Evolutionary conservation across 345 rosid species (phyloP), one percentile per base, ranked within the genome.

Genomic region (Pistacia vera): DNA sequence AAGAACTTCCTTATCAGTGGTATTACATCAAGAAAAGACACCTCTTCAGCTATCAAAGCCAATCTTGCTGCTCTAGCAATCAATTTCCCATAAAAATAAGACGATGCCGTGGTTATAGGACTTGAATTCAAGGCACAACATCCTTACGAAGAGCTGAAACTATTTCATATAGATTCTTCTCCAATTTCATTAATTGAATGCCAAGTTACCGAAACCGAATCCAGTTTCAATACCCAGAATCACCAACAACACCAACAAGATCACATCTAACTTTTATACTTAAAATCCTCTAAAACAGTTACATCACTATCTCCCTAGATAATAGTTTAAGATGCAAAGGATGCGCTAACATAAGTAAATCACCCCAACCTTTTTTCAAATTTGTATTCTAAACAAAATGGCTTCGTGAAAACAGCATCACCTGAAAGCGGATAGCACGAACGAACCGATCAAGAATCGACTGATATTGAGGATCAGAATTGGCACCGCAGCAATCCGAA

Each of bases 301-400:
- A 87, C 48, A 59, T 86, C 76, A 60, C 78, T 56, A 58, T 86
- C 83, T 83, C 70, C 9, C 8, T 61, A 8, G 86, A 77, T 63
- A 96, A 78, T 76, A 96, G 86, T 79, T 83, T 85, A 14, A 89
- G 76, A 81, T 96, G 98, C 25, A 96, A 91, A 68, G 98, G 97
- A 76, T 96, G 99, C 7, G 99, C 97, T 18, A 96, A 87, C 86
- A 96, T 86, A 18, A 96, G 85, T 84, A 96, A 90, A 87, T 93
- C 89, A 73, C 97, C 99, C 83, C 91, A 91, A 33, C 98, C 98
- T 87, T 84, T 85, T 96, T 70, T 88, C 93, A 94, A 95, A 96
- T 68, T 86, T 86, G 68, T 93, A 96, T 75, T 92, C 93, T 44
- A 96, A 66, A 78, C 89, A 80, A 77, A 90, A 96, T 0, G 97